Base-by-base conservation (phyloP, 495 filamentous ascomycete genomes). In the Penicillium coprophilum region DNA sequence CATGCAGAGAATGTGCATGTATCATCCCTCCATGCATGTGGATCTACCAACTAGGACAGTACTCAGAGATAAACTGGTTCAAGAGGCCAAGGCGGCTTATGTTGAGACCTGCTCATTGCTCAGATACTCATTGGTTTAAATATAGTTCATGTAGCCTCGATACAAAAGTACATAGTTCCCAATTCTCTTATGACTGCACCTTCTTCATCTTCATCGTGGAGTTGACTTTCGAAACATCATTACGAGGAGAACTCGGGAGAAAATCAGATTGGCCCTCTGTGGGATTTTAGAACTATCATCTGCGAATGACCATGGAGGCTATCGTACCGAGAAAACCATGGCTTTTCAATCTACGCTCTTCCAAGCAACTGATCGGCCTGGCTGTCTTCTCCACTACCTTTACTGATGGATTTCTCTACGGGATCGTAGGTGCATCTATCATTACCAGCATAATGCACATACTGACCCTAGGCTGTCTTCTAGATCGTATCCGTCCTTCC, bases 351-450 rank as follows among this genome's bases (percentile, higher is more conserved):
- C 9, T 54, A 19, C 40, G 51, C 28, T 54, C 51, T 27, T 54
- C 51, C 8, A 54, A 54, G 6, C 51, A 54, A 17, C 31, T 54
- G 5, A 39, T 54, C 2, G 51, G 41, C 1, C 30, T 54, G 0
- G 41, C 41, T 20, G 28, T 54, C 20, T 54, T 54, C 6, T 31
- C 43, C 6, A 54, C 51, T 1, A 54, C 51, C 4, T 54, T 54
- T 23, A 44, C 51, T 20, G 51, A 54, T 54, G 51, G 51, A 3
- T 54, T 54, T n/a, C 51, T 54, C 15, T 54, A 54, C 13, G 51
- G 51, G 15, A 54, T 46, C 13, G 41, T 54, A 32, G 23, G 51
- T 38, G 0, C 1, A 6, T 7, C 4, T 3, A 45, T 1, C 3
- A 12, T 9, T n/a, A 8, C 2, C 15, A 1, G 8, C 38, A 5